Evolutionary conservation across 768 basidiomycete species (phyloP), one percentile per base, ranked within the genome.

Genomic region (Mycena albidolilacea): DNA sequence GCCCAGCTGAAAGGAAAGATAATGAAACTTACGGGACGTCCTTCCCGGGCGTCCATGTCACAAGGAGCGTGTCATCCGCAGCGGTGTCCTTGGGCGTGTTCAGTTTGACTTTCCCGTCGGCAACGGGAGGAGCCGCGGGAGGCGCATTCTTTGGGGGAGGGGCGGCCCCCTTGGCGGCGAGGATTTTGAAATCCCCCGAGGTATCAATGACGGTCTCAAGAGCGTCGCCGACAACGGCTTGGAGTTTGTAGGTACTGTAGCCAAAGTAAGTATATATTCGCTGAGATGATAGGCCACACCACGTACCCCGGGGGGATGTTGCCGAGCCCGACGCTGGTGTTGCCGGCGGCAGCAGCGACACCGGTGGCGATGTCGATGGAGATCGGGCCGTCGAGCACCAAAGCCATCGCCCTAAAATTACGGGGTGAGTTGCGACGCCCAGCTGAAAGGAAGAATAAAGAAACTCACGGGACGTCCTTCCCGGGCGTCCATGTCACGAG

Each of bases 301-400:
- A 61, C 70, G 59, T 11, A 71, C 70, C 70, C 70, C 8, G 70
- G 58, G 48, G 70, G 46, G 38, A 71, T 10, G n/a, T 7, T 5
- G 2, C 70, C 70, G 10, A 71, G 70, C 0, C 9, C 58, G n/a
- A 67, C 70, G 39, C 8, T 54, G 14, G 58, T 43, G 10, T 41
- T 55, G 17, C 30, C 19, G 17, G 59, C 12, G 2, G 70, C 23
- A 12, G 70, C 60, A 23, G 37, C 41, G 41, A 66, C 38, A 23
- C 64, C 70, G 6, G 54, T 54, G 4, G 70, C 48, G 10, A n/a
- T n/a, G 48, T 50, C 48, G 19, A 50, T 21, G 19, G 4, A 7
- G 19, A 50, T 50, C 0, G 54, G 41, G 41, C 52, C 41, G 23
- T 21, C 9, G 38, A 67, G 12, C 39, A 38, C 15, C 30, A 71